Evolutionary conservation across 2,329 filamentous ascomycete genomes (phyloP).

Genomic region (Fusarium sp.): DNA sequence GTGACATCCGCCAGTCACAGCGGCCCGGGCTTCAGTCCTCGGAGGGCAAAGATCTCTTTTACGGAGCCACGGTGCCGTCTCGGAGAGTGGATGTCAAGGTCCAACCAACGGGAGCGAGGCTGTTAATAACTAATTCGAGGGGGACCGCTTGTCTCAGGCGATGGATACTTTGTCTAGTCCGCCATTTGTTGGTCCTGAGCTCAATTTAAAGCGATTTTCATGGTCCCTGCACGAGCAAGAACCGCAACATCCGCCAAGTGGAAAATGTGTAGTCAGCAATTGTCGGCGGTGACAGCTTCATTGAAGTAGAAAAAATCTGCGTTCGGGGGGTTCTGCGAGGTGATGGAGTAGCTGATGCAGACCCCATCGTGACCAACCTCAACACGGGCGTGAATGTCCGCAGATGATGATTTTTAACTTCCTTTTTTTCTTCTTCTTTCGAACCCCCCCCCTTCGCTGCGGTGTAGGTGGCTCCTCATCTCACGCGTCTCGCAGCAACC

Average conservation of each 20-base stretch:
- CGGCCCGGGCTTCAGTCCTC: constrained; percentile 24
- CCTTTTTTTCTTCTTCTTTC: not conserved
- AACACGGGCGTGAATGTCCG: constrained; percentile 10
- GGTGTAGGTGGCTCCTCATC: constrained; percentile 25
- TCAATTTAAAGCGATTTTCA: constrained; percentile 32
- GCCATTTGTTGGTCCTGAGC: constrained; percentile 22
- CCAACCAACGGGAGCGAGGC: constrained; percentile 32
- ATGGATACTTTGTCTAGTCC: constrained; percentile 17
- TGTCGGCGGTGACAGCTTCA: constrained; percentile 36
- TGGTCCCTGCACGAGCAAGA: constrained; percentile 33
- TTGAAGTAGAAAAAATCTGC: constrained; percentile 29
- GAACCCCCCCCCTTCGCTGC: constrained; percentile 34
- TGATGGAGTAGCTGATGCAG: constrained; percentile 32
- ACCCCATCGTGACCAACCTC: constrained; percentile 39
- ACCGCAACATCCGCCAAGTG: constrained; percentile 30
- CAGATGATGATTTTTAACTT: constrained; percentile 26
- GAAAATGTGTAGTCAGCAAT: constrained; percentile 15
- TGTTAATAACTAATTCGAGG: constrained; percentile 39
- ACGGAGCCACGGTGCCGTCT: constrained; percentile 11
- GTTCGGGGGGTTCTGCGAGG: constrained; percentile 17
- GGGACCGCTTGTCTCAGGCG: constrained; percentile 35
- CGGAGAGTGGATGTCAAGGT: constrained; percentile 16
- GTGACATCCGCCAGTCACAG: constrained; percentile 32
- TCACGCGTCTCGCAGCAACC: constrained; percentile 46
- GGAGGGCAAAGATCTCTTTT: constrained; percentile 30